These are phyloP conservation scores for Thermomyces lanuginosus DNA, from an alignment of 2,329 filamentous ascomycete genomes.

Conservation along the genomic window DNA sequence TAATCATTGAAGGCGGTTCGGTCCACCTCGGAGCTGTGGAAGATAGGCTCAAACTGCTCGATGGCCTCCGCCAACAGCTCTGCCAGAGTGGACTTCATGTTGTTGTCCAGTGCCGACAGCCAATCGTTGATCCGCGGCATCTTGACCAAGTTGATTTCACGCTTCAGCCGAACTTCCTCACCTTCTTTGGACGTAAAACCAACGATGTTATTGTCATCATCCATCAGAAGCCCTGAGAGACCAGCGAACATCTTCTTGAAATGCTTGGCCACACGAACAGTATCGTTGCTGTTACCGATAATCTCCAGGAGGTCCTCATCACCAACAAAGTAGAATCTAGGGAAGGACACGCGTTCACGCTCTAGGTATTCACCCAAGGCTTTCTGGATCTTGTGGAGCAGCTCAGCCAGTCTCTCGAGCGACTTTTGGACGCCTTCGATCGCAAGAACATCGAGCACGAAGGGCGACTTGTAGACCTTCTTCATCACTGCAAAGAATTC, in stretches of 20 bases:
- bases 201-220: slow-evolving; percentile 75
- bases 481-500: slow-evolving; percentile 99
- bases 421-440: slow-evolving; percentile 95
- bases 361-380: slow-evolving; percentile 96
- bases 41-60: slow-evolving; percentile 63
- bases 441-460: slow-evolving; percentile 85
- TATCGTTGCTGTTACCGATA: slow-evolving; percentile 98
- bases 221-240: slow-evolving; percentile 74
- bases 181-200: slow-evolving; percentile 93
- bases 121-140: slow-evolving; percentile 97
- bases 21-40: slow-evolving; percentile 55
- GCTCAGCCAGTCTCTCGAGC: slow-evolving; percentile 83
- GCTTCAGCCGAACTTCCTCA: slow-evolving; percentile 73
- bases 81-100: slow-evolving; percentile 87
- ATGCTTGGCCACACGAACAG: slow-evolving; percentile 88
- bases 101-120: slow-evolving; percentile 80
- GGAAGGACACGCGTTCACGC: slow-evolving; percentile 92
- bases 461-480: slow-evolving; percentile 93
- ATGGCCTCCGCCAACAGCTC: slow-evolving; percentile 79
- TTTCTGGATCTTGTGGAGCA: slow-evolving; percentile 98
- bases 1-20: slow-evolving; percentile 57
- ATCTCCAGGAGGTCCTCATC: slow-evolving; percentile 97
- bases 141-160: slow-evolving; percentile 79
- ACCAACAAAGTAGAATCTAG: slow-evolving; percentile 97
- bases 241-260: slow-evolving; percentile 99